Evolutionary conservation across 768 basidiomycete genomes (phyloP).

Genomic region (Trametes gibbosa): DNA sequence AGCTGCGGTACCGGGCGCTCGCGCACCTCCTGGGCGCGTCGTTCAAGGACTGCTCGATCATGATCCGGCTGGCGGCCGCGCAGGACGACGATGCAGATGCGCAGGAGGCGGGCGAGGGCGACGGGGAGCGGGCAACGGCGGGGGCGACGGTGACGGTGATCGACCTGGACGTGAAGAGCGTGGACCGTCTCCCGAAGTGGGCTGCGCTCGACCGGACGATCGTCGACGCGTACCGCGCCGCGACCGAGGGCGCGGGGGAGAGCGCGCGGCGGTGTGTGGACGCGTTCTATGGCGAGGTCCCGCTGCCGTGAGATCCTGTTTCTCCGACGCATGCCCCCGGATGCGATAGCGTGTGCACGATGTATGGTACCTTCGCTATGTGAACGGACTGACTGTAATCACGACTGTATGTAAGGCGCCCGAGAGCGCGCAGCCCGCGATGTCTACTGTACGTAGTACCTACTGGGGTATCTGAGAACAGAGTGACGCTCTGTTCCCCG

Average conservation of each 20-base stretch:
- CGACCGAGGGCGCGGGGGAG: neutral
- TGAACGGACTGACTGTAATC: no score
- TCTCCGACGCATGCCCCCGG: no score
- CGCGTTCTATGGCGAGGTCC: neutral
- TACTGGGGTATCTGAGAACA: no score
- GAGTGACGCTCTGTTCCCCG: no score
- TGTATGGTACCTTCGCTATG: no score
- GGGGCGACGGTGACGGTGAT: constrained; percentile 59
- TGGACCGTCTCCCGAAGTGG: constrained; percentile 68
- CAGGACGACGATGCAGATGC: neutral
- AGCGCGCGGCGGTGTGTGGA: constrained; percentile 12
- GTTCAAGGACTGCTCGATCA: constrained; percentile 94
- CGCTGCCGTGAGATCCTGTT: neutral
- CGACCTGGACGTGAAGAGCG: constrained; percentile 82
- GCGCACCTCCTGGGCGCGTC: constrained; percentile 87
- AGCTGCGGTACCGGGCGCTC: constrained; percentile 61
- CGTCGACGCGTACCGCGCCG: constrained; percentile 39
- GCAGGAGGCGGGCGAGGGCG: constrained; percentile 28
- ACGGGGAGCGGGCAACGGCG: no score
- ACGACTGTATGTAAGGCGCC: no score
- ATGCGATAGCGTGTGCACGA: no score
- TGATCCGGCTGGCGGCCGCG: constrained; percentile 35
- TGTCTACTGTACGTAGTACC: no score
- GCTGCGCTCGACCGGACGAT: constrained; percentile 70
- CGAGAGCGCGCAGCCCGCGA: no score